Evolutionary conservation across 495 filamentous ascomycete genomes (phyloP), one percentile per base, ranked within the genome.

Genomic region (Aspergillus panamensis): DNA sequence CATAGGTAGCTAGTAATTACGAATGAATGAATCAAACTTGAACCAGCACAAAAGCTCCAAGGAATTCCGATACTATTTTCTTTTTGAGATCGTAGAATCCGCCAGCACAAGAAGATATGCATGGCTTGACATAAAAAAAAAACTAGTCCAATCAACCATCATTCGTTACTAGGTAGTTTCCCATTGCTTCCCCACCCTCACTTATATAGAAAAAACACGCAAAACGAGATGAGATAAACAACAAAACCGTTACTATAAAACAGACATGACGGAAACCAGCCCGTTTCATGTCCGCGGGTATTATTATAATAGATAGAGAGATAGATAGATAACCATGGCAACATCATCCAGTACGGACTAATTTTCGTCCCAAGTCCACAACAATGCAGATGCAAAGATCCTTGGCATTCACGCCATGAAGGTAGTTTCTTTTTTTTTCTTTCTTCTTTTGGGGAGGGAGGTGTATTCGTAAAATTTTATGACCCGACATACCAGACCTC

Each of bases 401-500:
- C 14, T 39, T 10, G 13, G 13, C 33, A 8, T 14, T 40, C 3
- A 40, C 16, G 20, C 17, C 17, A 45, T 45, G 8, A 19, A 19
- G n/a, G 20, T 17, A 16, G 1, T 30, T 17, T 16, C 2, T 8
- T 20, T 10, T 13, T 16, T 16, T 17, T 44, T 3, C 42, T 9
- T 8, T 44, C 17, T 44, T n/a, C n/a, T 49, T 31, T 29, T 10
- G 20, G 10, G 14, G 19, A 16, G 29, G n/a, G 16, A 7, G 3
- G 1, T 19, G 25, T 20, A 30, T 19, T 16, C 12, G 20, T 12
- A 19, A 19, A 8, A 42, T 44, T 45, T 45, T 5, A 79, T 12
- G 73, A 63, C 10, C 80, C 79, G 56, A 96, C 80, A 67, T 86
- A 90, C 93, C 93, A 97, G 17, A 97, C 70, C 76, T 98, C 95